phyloP scores from a whole-genome alignment of 73 alveolate species.

The Tetrahymena malaccensis region DNA sequence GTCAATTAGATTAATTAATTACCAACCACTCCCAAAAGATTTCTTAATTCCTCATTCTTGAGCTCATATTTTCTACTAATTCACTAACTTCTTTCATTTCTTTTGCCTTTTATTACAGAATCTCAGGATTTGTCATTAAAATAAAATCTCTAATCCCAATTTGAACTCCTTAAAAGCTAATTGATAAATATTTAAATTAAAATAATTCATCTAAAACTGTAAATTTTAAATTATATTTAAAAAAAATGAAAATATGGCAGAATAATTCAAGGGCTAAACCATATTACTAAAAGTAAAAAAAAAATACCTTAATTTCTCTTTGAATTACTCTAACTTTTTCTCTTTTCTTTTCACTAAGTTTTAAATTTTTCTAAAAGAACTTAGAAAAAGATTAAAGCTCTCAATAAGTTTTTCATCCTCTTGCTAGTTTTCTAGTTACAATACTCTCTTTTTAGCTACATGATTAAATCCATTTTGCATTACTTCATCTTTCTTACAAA shows the following conservation, averaged over 20 bases:
- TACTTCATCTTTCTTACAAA: not conserved
- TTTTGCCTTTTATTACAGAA: not conserved
- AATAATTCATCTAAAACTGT: too few relatives aligned
- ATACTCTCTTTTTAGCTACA: not conserved
- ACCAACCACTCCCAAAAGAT: not conserved
- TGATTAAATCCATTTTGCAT: not conserved
- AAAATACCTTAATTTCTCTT: not conserved
- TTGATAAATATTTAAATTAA: not conserved
- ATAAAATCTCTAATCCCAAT: not conserved
- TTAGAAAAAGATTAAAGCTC: not conserved
- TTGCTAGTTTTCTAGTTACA: not conserved
- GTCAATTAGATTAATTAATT: not conserved
- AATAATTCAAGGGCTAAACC: too few relatives aligned
- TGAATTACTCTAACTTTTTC: not conserved
- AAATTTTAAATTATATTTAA: too few relatives aligned
- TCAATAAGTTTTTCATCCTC: not conserved
- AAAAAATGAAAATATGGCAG: too few relatives aligned
- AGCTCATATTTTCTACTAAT: not conserved
- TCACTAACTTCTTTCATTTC: not conserved
- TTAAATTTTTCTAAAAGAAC: not conserved
- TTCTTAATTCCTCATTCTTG: not conserved
- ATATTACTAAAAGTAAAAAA: too few relatives aligned
- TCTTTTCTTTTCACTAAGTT: not conserved
- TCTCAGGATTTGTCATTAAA: not conserved
- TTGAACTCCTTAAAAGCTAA: not conserved